phyloP scores from a whole-genome alignment of 2,329 filamentous ascomycete species.

The Madurella mycetomatis region DNA sequence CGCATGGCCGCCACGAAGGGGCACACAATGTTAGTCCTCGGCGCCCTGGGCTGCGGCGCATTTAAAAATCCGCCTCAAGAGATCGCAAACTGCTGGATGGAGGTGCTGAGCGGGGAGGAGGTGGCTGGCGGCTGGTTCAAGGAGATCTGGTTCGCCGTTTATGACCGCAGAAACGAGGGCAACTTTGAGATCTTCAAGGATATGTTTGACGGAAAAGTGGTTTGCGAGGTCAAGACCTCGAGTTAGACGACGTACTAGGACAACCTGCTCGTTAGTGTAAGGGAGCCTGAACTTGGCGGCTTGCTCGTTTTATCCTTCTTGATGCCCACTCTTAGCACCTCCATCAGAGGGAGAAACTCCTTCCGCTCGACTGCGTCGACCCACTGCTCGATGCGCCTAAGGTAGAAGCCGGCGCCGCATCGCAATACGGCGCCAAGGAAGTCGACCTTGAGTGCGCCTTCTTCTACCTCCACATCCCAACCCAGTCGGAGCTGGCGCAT shows the following conservation, averaged over 20 bases:
- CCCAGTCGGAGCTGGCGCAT: conserved; percentile 31
- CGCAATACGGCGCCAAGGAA: conserved; percentile 28
- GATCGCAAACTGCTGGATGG: conserved; percentile 59
- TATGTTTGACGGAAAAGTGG: conserved; percentile 35
- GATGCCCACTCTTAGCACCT: conserved; percentile 23
- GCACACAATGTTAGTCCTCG: conserved; percentile 59
- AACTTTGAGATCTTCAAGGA: conserved; percentile 50
- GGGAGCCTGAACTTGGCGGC: background rate
- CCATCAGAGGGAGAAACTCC: conserved; percentile 19
- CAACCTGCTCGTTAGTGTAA: conserved; percentile 6
- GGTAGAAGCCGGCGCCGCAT: conserved; percentile 24
- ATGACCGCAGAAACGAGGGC: conserved; percentile 40
- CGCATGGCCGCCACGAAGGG: conserved; percentile 54
- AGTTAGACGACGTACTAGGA: background rate
- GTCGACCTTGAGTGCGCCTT: conserved; percentile 30
- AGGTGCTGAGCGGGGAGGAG: conserved; percentile 57
- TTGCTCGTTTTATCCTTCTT: conserved; percentile 12
- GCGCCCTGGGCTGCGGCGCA: conserved; percentile 65
- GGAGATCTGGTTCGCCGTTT: conserved; percentile 61
- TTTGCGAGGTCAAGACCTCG: conserved; percentile 6
- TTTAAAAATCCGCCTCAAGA: conserved; percentile 59
- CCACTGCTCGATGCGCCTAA: conserved; percentile 24
- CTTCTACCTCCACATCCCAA: conserved; percentile 31
- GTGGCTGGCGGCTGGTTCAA: conserved; percentile 61
- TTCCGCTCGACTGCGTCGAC: conserved; percentile 22